These are phyloP conservation scores for Capronia epimyces DNA, from an alignment of 2,329 filamentous ascomycete genomes.

Conservation along the genomic window DNA sequence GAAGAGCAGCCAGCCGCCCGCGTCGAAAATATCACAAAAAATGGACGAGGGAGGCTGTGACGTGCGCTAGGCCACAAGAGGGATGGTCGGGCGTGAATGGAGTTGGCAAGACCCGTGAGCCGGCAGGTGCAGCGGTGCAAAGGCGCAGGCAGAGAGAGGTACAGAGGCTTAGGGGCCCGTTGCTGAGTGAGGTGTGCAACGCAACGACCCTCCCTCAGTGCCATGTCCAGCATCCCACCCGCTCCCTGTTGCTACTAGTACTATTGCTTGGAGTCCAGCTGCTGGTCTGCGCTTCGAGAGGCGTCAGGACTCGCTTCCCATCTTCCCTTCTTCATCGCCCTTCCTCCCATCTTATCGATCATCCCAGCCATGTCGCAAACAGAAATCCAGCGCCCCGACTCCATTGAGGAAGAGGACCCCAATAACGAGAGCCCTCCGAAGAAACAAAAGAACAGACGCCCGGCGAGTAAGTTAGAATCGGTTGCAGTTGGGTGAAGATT, in stretches of 20 bases:
- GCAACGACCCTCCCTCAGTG: not conserved
- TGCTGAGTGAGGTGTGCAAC: conserved; percentile 9
- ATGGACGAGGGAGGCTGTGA: conserved; percentile 24
- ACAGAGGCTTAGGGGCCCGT: not conserved
- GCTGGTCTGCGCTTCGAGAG: not conserved
- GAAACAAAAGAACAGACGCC: conserved; percentile 86
- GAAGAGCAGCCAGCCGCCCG: conserved; percentile 22
- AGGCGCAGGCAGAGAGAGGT: conserved; percentile 11
- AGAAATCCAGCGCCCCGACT: conserved; percentile 38
- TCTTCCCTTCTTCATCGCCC: not conserved
- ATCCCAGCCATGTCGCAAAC: conserved; percentile 41
- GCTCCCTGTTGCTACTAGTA: not conserved
- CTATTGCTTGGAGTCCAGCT: not conserved
- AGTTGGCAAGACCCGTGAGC: not conserved
- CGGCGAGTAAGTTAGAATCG: conserved; percentile 62
- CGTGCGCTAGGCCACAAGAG: conserved; percentile 4
- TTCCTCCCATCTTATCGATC: not conserved
- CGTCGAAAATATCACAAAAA: not conserved
- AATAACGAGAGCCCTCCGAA: conserved; percentile 49
- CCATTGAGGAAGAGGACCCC: conserved; percentile 41
- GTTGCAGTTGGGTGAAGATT: not conserved
- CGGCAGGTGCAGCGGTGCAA: not conserved
- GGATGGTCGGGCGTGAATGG: conserved; percentile 3
- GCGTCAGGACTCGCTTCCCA: not conserved
- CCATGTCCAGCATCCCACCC: not conserved